Conservation (phyloP, 805 yeast genomes). For the Saccharomyces paradoxus region DNA sequence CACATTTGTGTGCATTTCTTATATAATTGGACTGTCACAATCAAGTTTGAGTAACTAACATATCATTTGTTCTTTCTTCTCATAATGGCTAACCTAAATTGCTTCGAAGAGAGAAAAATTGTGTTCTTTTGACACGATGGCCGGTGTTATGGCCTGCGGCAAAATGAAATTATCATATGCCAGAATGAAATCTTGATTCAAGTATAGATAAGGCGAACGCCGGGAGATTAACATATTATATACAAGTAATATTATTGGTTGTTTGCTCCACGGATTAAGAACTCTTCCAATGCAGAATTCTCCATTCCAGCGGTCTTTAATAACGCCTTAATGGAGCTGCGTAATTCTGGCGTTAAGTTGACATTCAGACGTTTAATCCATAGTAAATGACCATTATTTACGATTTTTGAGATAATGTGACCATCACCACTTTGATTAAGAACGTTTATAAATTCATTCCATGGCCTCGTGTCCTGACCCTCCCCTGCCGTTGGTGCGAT, state of each 20-base stretch:
- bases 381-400: constrained; percentile 19
- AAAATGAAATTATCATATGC: background rate
- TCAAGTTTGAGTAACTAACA: background rate
- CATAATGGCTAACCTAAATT: background rate
- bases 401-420: constrained; percentile 8
- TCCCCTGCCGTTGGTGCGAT: constrained; percentile 6
- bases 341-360: constrained; percentile 12
- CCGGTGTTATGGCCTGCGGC: background rate
- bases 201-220: background rate
- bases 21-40: background rate
- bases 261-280: background rate
- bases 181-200: background rate
- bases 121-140: background rate
- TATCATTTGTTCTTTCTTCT: background rate
- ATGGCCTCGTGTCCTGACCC: constrained; percentile 21
- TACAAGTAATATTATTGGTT: background rate
- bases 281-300: constrained; percentile 1
- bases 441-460: constrained; percentile 17
- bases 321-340: constrained; percentile 8
- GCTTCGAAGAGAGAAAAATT: background rate
- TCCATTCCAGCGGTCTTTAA: constrained; percentile 6
- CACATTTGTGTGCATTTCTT: background rate
- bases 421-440: constrained; percentile 13
- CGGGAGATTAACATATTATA: background rate
- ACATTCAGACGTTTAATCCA: constrained; percentile 21